phyloP scores from a whole-genome alignment of 2,329 filamentous ascomycete genomes.

The Pseudocercospora vitis region DNA sequence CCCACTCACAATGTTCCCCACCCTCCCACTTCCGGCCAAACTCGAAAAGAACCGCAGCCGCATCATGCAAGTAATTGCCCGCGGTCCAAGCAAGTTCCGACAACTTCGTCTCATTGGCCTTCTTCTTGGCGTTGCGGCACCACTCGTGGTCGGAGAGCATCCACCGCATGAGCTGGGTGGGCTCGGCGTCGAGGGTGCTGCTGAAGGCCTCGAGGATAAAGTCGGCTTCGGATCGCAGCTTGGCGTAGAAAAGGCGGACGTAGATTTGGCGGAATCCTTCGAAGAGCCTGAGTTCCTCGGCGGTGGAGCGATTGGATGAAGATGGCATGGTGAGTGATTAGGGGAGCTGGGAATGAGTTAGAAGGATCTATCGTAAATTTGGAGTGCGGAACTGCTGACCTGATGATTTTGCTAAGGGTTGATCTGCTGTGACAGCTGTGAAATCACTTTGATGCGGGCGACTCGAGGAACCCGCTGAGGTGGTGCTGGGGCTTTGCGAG shows the following conservation, averaged over 20 bases:
- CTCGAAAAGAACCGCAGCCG: conserved; percentile 17
- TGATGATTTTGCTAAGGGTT: not conserved
- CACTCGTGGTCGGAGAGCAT: conserved; percentile 2
- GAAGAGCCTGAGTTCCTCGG: conserved; percentile 14
- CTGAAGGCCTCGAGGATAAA: conserved; percentile 7
- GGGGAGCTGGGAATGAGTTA: not conserved
- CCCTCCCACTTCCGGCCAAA: conserved; percentile 23
- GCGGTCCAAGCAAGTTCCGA: conserved; percentile 10
- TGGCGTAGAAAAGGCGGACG: conserved; percentile 13
- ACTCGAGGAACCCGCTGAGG: too few relatives aligned
- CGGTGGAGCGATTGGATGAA: conserved; percentile 17
- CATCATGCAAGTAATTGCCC: conserved; percentile 14
- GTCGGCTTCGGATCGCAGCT: not conserved
- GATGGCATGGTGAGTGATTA: conserved; percentile 17
- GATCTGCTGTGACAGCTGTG: not conserved
- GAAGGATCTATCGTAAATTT: not conserved
- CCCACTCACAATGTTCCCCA: conserved; percentile 18
- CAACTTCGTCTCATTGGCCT: conserved; percentile 3
- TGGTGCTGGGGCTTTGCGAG: too few relatives aligned
- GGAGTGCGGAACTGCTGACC: not conserved
- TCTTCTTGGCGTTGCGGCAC: conserved; percentile 1
- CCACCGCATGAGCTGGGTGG: not conserved
- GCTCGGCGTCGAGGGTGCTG: conserved; percentile 11
- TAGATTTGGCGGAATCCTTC: conserved; percentile 12
- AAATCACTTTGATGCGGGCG: too few relatives aligned